These are phyloP conservation scores for Coix lacrymajobi DNA, from an alignment of 176 grass and related monocot genomes.

Conservation along the genomic window DNA sequence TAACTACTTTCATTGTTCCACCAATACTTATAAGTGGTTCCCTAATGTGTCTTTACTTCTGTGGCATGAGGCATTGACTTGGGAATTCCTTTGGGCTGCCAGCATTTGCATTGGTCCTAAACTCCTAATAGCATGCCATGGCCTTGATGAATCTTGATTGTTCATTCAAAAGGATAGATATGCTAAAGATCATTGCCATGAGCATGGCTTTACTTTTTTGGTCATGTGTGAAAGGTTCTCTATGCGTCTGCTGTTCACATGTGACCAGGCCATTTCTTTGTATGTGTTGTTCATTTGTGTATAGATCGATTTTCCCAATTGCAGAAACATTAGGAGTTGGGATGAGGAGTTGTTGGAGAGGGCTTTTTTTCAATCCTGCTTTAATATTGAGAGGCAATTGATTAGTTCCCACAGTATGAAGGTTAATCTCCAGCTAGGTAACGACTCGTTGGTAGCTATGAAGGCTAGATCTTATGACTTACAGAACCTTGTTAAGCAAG, in stretches of 20 bases:
- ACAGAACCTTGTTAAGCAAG: constrained; percentile 37
- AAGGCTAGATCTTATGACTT: constrained; percentile 38
- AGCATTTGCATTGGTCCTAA: no score
- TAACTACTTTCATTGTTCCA: background rate
- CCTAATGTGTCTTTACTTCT: background rate
- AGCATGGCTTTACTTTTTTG: background rate
- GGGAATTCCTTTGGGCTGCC: no score
- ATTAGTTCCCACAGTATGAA: constrained; percentile 66
- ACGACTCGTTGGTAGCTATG: constrained; percentile 69
- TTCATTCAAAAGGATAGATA: background rate
- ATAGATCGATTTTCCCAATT: background rate
- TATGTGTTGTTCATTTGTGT: background rate
- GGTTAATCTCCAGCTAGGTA: constrained; percentile 66
- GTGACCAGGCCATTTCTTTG: background rate
- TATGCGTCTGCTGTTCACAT: background rate
- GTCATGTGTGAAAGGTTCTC: background rate
- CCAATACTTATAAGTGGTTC: background rate
- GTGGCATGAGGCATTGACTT: background rate
- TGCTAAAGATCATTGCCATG: background rate
- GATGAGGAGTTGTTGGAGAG: background rate
- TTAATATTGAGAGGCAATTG: constrained; percentile 73
- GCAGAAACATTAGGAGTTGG: no score
- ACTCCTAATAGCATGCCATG: background rate
- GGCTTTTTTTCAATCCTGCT: background rate
- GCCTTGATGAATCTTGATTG: background rate